A percentile compares a stretch with the other conserved stretches of the same genome.
Evolutionary conservation across 148 eudicot genomes (phyloP).

Genomic region (Drosera capensis): DNA sequence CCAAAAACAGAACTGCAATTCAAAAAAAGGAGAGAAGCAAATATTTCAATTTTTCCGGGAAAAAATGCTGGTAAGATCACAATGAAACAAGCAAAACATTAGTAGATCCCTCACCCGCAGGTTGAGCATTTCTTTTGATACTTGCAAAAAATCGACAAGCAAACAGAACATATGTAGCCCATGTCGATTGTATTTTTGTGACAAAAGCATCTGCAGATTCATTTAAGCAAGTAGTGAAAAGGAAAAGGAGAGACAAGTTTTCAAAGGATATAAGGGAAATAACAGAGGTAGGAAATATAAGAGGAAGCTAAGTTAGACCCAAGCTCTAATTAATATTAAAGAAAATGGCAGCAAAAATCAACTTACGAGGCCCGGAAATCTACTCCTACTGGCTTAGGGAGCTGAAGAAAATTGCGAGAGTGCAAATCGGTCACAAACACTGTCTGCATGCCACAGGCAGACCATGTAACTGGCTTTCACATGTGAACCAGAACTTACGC

Average conservation of each 20-base stretch:
- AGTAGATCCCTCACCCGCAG: conserved; percentile 56
- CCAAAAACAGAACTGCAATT: conserved; percentile 55
- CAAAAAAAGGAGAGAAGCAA: background rate
- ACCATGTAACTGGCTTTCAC: conserved; percentile 1
- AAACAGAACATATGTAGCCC: conserved; percentile 98
- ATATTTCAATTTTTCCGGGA: background rate
- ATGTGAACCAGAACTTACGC: no score
- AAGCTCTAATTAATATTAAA: no score
- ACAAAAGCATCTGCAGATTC: conserved; percentile 86
- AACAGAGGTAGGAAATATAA: background rate
- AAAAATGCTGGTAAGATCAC: background rate
- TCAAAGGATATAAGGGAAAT: no score
- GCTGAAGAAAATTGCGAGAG: conserved; percentile 71
- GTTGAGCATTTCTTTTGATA: conserved; percentile 94
- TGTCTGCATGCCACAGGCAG: conserved; percentile 38
- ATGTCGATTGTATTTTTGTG: conserved; percentile 96
- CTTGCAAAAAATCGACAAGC: conserved; percentile 88
- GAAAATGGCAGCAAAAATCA: no score
- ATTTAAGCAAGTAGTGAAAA: no score
- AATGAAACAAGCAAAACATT: background rate
- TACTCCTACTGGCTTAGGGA: conserved; percentile 82
- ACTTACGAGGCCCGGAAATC: conserved; percentile 99
- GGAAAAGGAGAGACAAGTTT: no score
- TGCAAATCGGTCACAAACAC: conserved; percentile 88
- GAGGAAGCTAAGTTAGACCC: background rate